Evolutionary conservation across 2,329 filamentous ascomycete species (phyloP).

Genomic region (Penicillium italicum): DNA sequence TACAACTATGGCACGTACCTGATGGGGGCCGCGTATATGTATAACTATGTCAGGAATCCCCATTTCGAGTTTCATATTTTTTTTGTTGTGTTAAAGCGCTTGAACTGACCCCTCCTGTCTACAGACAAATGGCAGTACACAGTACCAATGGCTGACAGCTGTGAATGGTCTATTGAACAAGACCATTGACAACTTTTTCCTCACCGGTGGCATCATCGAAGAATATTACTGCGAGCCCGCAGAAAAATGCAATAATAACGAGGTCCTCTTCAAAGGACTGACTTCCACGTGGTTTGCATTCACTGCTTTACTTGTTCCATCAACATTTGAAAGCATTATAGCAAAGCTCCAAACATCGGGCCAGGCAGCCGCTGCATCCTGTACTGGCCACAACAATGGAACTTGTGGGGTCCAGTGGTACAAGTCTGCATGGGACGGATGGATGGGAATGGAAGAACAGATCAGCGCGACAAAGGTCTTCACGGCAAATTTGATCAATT

Average conservation of each 20-base stretch:
- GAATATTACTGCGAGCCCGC: conserved; percentile 65
- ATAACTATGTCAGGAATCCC: conserved; percentile 52
- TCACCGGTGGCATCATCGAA: conserved; percentile 24
- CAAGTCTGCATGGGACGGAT: conserved; percentile 51
- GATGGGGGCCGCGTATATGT: conserved; percentile 63
- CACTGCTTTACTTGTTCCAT: conserved; percentile 61
- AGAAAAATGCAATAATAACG: conserved; percentile 55
- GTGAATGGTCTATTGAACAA: conserved; percentile 55
- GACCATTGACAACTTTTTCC: conserved; percentile 48
- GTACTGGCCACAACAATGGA: conserved; percentile 56
- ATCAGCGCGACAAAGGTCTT: conserved; percentile 65
- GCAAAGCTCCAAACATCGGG: conserved; percentile 58
- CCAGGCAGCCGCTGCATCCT: conserved; percentile 58
- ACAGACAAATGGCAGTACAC: conserved; percentile 47
- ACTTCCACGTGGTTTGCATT: conserved; percentile 64
- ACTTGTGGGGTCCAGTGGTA: conserved; percentile 65
- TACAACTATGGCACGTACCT: conserved; percentile 62
- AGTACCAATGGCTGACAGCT: conserved; percentile 53
- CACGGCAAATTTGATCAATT: conserved; percentile 54
- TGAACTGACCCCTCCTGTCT: neutral
- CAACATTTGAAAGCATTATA: conserved; percentile 53
- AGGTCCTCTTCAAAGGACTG: conserved; percentile 65
- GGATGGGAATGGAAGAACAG: conserved; percentile 63
- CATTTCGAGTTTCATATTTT: neutral
- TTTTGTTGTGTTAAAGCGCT: too few relatives aligned